phyloP scores from a whole-genome alignment of 306 rosid species.

The Quercus bicolor region DNA sequence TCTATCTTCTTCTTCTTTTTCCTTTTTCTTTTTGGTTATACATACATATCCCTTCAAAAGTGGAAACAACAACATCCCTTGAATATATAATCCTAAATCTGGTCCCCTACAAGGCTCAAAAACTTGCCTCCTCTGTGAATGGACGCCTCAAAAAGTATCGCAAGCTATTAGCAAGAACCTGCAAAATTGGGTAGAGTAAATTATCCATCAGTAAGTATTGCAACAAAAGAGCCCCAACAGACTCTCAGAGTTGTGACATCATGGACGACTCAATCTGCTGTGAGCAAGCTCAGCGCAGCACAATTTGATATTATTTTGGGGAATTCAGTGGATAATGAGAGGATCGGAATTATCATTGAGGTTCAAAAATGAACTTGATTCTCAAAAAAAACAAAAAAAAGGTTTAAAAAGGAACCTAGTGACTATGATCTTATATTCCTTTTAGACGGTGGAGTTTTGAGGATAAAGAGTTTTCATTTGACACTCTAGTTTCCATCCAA shows the following conservation, averaged over 20 bases:
- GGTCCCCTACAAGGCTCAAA: slow-evolving; percentile 37
- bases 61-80: slow-evolving; percentile 11
- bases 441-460: neutral
- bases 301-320: neutral
- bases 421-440: neutral
- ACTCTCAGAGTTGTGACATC: neutral
- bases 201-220: slow-evolving; percentile 11
- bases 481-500: neutral
- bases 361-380: no score
- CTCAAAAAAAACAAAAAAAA: no score
- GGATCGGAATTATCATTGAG: neutral
- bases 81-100: slow-evolving; percentile 5
- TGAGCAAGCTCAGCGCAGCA: neutral
- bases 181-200: slow-evolving; percentile 20
- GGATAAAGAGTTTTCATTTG: neutral
- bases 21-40: no score
- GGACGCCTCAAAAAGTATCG: slow-evolving; percentile 88
- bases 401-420: neutral
- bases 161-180: slow-evolving; percentile 86
- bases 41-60: slow-evolving; percentile 15
- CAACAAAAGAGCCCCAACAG: neutral
- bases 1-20: neutral
- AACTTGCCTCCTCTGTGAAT: slow-evolving; percentile 73
- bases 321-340: neutral
- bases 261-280: neutral